Evolutionary conservation across 2,329 filamentous ascomycete species (phyloP).

Genomic region (Chaetomiaceae sp.): DNA sequence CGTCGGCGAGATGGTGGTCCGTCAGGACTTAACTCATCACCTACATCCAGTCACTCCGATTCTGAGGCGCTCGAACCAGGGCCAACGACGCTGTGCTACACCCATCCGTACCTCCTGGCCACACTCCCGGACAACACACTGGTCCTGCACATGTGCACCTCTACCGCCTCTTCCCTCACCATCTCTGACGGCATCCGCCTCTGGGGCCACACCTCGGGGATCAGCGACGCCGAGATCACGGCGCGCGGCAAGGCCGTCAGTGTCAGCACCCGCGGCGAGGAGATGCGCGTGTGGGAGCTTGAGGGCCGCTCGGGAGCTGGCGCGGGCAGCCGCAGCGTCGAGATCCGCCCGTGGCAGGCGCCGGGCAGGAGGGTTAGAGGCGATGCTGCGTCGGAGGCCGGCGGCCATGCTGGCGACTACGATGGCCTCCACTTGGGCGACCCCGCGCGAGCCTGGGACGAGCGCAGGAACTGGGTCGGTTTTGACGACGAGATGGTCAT

Average conservation of each 20-base stretch:
- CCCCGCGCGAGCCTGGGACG: conserved; percentile 33
- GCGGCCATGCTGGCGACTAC: not conserved
- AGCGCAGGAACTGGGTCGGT: conserved; percentile 62
- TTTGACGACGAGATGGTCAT: conserved; percentile 94
- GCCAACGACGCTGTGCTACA: conserved; percentile 61
- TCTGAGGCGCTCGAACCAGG: conserved; percentile 29
- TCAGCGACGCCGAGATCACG: conserved; percentile 79
- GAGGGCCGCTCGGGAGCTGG: conserved; percentile 54
- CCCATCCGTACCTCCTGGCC: conserved; percentile 78
- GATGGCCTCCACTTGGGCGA: not conserved
- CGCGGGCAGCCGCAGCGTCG: conserved; percentile 37
- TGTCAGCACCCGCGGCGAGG: conserved; percentile 72
- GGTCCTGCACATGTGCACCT: conserved; percentile 73
- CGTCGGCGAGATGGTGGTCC: conserved; percentile 10
- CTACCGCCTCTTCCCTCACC: conserved; percentile 57
- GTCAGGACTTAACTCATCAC: not conserved
- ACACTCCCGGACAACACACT: conserved; percentile 84
- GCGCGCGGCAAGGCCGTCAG: conserved; percentile 82
- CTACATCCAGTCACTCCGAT: not conserved
- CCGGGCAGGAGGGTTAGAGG: conserved; percentile 8
- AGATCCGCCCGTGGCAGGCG: conserved; percentile 39
- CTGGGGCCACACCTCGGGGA: conserved; percentile 88
- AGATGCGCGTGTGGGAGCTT: conserved; percentile 82
- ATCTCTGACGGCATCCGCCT: conserved; percentile 70
- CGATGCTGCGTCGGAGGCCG: not conserved